These are phyloP conservation scores for Paraconiothyrium brasiliense DNA, from an alignment of 2,329 filamentous ascomycete species.

Conservation along the genomic window DNA sequence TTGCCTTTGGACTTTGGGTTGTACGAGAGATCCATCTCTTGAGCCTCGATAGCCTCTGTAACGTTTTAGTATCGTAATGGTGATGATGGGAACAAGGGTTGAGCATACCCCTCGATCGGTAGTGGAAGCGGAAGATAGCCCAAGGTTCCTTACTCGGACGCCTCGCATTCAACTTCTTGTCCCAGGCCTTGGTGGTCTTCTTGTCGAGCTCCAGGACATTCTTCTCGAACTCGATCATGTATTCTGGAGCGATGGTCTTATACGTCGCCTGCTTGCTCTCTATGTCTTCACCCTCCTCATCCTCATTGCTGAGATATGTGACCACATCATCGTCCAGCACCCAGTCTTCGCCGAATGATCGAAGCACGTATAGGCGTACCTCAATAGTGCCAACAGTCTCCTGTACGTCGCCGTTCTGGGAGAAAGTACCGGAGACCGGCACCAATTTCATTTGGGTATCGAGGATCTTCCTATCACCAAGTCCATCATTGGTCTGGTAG, in stretches of 20 bases:
- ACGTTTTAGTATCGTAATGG: neutral
- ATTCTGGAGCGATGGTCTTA: constrained; percentile 30
- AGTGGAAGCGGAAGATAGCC: constrained; percentile 55
- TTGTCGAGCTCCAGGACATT: constrained; percentile 27
- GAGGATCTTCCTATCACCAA: constrained; percentile 63
- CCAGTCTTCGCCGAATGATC: constrained; percentile 30
- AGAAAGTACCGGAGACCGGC: constrained; percentile 68
- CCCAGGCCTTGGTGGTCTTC: constrained; percentile 13
- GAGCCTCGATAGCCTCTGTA: constrained; percentile 29
- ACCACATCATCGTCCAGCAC: constrained; percentile 15
- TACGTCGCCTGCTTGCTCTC: constrained; percentile 20
- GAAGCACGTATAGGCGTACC: constrained; percentile 39
- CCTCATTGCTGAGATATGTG: constrained; percentile 24
- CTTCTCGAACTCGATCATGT: constrained; percentile 32
- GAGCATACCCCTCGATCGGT: constrained; percentile 42
- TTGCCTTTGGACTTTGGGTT: constrained; percentile 20
- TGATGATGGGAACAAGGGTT: neutral
- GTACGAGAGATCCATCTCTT: constrained; percentile 20
- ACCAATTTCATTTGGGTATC: constrained; percentile 93
- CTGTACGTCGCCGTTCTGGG: constrained; percentile 13
- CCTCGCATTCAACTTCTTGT: constrained; percentile 23
- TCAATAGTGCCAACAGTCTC: constrained; percentile 45
- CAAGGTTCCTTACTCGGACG: constrained; percentile 49
- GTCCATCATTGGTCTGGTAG: constrained; percentile 21
- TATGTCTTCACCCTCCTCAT: neutral